Percentiles rank a stretch among this genome's conserved stretches.
Evolutionary conservation across 192 early-diverging fungal species (phyloP).

Genomic region (Umbelopsis ramanniana): DNA sequence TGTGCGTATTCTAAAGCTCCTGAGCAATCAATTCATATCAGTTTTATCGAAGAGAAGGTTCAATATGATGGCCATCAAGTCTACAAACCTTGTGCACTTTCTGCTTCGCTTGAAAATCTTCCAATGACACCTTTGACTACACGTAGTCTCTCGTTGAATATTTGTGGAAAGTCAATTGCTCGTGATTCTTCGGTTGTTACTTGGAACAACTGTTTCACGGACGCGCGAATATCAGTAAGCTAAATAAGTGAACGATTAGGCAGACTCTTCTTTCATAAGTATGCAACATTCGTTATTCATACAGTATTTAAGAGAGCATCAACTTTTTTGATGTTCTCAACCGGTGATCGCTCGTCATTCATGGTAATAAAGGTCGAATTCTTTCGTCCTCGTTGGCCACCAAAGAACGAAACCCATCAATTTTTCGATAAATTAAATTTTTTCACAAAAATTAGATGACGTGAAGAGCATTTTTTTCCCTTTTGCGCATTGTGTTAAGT

Average conservation of each 20-base stretch:
- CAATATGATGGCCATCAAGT: background rate
- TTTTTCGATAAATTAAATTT: background rate
- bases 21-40: background rate
- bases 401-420: background rate
- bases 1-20: constrained; percentile 18
- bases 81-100: constrained; percentile 1
- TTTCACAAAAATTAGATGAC: constrained; percentile 6
- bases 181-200: constrained; percentile 11
- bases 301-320: background rate
- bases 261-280: no score
- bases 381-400: background rate
- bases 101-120: background rate
- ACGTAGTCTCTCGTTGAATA: constrained; percentile 12
- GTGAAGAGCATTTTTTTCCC: constrained; percentile 6
- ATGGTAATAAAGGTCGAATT: constrained; percentile 6
- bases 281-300: no score
- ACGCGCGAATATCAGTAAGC: constrained; percentile 13
- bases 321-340: background rate
- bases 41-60: background rate
- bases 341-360: constrained; percentile 1
- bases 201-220: constrained; percentile 5
- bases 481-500: constrained; percentile 7
- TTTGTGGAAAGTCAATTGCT: constrained; percentile 13
- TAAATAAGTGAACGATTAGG: background rate
- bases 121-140: background rate